phyloP scores from a whole-genome alignment of 129 eudicot species.

The Lactuca saligna region DNA sequence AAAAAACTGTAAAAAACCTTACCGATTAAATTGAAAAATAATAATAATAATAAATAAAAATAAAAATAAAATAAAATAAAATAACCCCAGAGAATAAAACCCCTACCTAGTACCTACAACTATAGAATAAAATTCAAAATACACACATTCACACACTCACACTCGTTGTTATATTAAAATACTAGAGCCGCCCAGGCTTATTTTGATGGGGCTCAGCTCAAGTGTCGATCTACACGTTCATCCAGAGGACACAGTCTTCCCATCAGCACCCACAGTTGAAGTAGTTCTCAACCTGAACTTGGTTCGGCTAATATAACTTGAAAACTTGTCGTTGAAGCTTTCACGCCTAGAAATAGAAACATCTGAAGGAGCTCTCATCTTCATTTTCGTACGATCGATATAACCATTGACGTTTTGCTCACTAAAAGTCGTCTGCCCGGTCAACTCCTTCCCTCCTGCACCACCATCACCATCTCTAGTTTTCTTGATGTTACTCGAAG shows the following conservation, averaged over 20 bases:
- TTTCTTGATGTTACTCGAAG: conserved; percentile 21
- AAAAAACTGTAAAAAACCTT: no score
- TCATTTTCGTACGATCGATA: conserved; percentile 46
- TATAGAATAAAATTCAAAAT: neutral
- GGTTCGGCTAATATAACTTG: conserved; percentile 52
- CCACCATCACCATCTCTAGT: conserved; percentile 9
- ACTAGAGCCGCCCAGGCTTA: conserved; percentile 7
- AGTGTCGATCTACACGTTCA: neutral
- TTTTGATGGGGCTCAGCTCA: neutral
- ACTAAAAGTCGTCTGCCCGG: conserved; percentile 21
- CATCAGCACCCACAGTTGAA: conserved; percentile 15
- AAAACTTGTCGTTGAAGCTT: conserved; percentile 64
- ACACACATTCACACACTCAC: no score
- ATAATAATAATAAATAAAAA: no score
- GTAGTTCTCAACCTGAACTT: conserved; percentile 48
- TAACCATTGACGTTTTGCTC: conserved; percentile 41
- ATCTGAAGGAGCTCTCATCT: conserved; percentile 45
- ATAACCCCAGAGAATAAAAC: no score
- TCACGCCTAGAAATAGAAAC: conserved; percentile 46
- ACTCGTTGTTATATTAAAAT: no score
- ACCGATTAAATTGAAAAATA: no score
- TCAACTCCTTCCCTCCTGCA: conserved; percentile 12
- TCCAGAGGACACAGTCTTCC: conserved; percentile 9
- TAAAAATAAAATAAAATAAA: no score
- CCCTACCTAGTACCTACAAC: no score